Evolutionary conservation across 225 moss, liverwort and hornwort genomes (phyloP).

Genomic region (Pseudisothecium myosuroides): DNA sequence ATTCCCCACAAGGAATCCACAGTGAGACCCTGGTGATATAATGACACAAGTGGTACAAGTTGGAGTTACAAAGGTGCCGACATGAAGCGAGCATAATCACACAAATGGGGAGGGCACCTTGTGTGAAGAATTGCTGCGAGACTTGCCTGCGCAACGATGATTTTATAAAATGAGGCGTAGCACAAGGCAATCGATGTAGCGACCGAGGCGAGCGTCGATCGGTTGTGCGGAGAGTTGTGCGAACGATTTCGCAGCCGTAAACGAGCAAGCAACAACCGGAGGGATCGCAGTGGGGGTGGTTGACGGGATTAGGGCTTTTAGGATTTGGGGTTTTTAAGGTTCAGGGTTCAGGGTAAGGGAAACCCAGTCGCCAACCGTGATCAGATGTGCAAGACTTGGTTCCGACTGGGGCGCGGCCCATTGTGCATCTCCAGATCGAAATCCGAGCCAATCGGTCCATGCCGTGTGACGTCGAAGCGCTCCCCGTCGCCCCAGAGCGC

Average conservation of each 20-base stretch:
- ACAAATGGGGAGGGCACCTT: not conserved
- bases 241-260: not conserved
- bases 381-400: slow-evolving; percentile 16
- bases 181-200: not conserved
- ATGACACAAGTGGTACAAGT: not conserved
- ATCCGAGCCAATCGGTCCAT: not conserved
- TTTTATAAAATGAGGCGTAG: not conserved
- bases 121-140: not conserved
- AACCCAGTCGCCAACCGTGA: not conserved
- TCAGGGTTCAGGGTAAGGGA: not conserved
- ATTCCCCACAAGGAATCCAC: not conserved
- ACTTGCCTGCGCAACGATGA: not conserved
- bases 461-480: slow-evolving; percentile 6
- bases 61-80: not conserved
- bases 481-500: slow-evolving; percentile 53
- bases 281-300: not conserved
- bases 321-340: not conserved
- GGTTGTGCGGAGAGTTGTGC: not conserved
- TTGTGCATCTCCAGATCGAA: slow-evolving; percentile 3
- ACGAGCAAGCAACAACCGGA: not conserved
- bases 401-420: not conserved
- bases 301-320: not conserved
- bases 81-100: not conserved
- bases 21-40: not conserved
- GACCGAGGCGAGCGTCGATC: not conserved